Evolutionary conservation across 2,329 filamentous ascomycete genomes (phyloP).

Genomic region (Trichoderma sp.): DNA sequence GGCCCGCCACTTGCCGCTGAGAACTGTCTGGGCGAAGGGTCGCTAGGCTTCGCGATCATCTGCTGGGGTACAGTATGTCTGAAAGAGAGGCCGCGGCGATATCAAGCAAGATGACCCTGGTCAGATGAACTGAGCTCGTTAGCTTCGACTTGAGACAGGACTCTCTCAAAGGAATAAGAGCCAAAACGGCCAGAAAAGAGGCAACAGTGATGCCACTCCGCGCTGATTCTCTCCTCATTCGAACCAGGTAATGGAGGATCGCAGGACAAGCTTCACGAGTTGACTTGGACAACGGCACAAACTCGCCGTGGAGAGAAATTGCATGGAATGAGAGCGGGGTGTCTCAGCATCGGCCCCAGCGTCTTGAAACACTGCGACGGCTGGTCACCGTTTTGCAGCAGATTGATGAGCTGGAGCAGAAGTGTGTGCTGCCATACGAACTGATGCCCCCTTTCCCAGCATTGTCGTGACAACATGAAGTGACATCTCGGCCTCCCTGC

Average conservation of each 20-base stretch:
- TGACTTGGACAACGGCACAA: neutral
- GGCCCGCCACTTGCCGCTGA: constrained; percentile 17
- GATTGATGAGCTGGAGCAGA: constrained; percentile 20
- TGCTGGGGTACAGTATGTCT: neutral
- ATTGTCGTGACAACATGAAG: neutral
- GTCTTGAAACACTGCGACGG: constrained; percentile 20
- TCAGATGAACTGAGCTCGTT: neutral
- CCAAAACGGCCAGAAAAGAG: no score
- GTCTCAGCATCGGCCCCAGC: constrained; percentile 23
- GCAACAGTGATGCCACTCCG: no score
- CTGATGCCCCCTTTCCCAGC: neutral
- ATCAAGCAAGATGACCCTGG: neutral
- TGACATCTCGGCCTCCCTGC: constrained; percentile 5
- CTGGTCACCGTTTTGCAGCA: constrained; percentile 22
- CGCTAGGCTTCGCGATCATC: constrained; percentile 19
- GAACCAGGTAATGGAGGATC: neutral
- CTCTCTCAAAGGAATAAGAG: no score
- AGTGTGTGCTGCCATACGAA: neutral
- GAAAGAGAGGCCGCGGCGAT: neutral
- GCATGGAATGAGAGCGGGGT: constrained; percentile 25
- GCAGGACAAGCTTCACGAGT: neutral
- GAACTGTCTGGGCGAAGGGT: constrained; percentile 6
- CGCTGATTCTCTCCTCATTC: no score
- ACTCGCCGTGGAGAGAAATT: constrained; percentile 20
- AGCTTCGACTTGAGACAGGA: no score